Conservation (phyloP, 805 yeast species). For the Wickerhamiella nectarea region DNA sequence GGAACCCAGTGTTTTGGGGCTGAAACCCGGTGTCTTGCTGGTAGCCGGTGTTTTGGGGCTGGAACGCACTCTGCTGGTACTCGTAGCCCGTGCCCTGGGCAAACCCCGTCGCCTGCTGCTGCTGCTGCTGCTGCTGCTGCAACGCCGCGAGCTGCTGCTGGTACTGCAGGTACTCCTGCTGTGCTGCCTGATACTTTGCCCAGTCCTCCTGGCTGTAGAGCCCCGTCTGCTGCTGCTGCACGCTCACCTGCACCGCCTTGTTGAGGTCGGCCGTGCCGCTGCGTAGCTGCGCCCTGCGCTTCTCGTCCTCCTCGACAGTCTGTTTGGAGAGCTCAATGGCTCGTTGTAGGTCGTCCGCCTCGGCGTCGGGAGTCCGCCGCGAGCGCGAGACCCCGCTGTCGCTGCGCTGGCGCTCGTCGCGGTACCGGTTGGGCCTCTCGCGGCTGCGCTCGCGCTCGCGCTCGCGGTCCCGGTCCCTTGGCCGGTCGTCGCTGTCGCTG, state of each 20-base stretch:
- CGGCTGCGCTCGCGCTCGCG: background rate
- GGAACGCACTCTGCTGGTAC: background rate
- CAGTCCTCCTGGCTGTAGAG: slow-evolving; percentile 16
- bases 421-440: background rate
- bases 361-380: slow-evolving; percentile 16
- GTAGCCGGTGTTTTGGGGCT: slow-evolving; percentile 1
- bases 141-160: slow-evolving; percentile 22
- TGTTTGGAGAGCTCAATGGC: slow-evolving; percentile 69
- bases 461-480: background rate
- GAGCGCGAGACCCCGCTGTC: slow-evolving; percentile 10
- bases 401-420: background rate
- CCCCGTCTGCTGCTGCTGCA: slow-evolving; percentile 25
- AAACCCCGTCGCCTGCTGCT: slow-evolving; percentile 11
- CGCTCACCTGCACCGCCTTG: slow-evolving; percentile 59
- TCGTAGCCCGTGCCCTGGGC: slow-evolving; percentile 24
- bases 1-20: slow-evolving; percentile 28
- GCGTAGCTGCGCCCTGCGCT: slow-evolving; percentile 27
- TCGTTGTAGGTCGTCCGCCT: slow-evolving; percentile 55
- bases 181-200: slow-evolving; percentile 14
- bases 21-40: background rate
- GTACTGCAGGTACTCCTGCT: slow-evolving; percentile 18
- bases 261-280: slow-evolving; percentile 49
- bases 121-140: slow-evolving; percentile 23
- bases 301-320: slow-evolving; percentile 76
- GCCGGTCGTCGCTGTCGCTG: slow-evolving; percentile 1